Base-by-base conservation (phyloP, 805 yeast species). In the Kurtzmaniella cleridarum region DNA sequence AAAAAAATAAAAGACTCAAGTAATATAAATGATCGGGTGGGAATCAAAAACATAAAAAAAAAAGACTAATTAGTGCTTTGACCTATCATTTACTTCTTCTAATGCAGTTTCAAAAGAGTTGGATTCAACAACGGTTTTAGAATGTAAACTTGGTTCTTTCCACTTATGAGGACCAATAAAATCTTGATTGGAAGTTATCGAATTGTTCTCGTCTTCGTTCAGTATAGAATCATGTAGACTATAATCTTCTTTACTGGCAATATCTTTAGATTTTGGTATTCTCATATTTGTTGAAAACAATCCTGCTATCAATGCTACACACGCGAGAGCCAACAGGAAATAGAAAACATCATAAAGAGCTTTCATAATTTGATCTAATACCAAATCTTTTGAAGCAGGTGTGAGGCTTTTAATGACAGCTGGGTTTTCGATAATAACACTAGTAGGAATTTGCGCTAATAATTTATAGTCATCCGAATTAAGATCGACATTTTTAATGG, bases 321-420 rank as follows among this genome's bases (percentile, higher is more conserved):
- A 44, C 1, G 69, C 53, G 12, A 66, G 50, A 0, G 65, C 78
- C 13, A 73, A 42, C 12, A 60, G 54, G 37, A 67, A 53, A 52
- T 63, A 69, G 41, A 64, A 73, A 1, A 66, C 68, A 43, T 66
- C 64, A 33, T 56, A 53, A 27, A 75, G 51, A 8, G 69, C 55
- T 8, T 46, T 46, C 71, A 72, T 63, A 27, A 71, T 46, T 29
- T 57, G 59, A 38, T 58, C 53, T 27, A 60, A 40, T 2, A 62
- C 50, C 30, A 53, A 33, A 3, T 48, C 46, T 24, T 49, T 47
- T 3, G 60, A 46, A 1, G 41, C 38, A 3, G 41, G 34, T 1
- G 68, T 61, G 11, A 66, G 47, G 13, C 16, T 15, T 32, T 57
- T 49, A 14, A 66, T 55, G 6, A 55, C 27, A 7, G 43, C 40